phyloP scores from a whole-genome alignment of 495 filamentous ascomycete species.

The Aspergillus olivimuriae region DNA sequence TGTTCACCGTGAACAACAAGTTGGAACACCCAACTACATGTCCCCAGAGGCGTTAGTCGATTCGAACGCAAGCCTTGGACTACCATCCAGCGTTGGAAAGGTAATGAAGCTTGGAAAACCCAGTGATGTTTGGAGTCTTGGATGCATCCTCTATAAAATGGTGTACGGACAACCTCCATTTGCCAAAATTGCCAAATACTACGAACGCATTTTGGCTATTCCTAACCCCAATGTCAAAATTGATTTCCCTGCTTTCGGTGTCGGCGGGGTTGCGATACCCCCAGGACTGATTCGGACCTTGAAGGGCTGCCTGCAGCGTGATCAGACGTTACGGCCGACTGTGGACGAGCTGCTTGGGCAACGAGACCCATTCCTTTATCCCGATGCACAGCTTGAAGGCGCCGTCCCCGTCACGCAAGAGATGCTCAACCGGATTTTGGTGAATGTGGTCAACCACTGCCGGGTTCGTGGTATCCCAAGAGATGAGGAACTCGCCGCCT shows the following conservation, averaged over 20 bases:
- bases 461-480: conserved; percentile 58
- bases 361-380: conserved; percentile 76
- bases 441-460: conserved; percentile 70
- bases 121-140: conserved; percentile 91
- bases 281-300: conserved; percentile 64
- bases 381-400: conserved; percentile 55
- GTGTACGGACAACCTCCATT: conserved; percentile 90
- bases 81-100: conserved; percentile 55
- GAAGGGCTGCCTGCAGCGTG: conserved; percentile 71
- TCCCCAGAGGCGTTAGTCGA: conserved; percentile 89
- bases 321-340: conserved; percentile 70
- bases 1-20: conserved; percentile 89
- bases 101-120: conserved; percentile 95
- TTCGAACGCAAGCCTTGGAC: conserved; percentile 60
- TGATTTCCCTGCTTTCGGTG: conserved; percentile 68
- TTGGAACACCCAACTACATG: conserved; percentile 99
- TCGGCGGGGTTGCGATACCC: conserved; percentile 69
- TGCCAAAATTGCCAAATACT: conserved; percentile 80
- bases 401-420: conserved; percentile 70
- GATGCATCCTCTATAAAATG: conserved; percentile 97
- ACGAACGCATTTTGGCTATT: conserved; percentile 71
- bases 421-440: conserved; percentile 66
- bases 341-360: conserved; percentile 66
- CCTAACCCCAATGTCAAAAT: conserved; percentile 80
- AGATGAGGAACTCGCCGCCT: conserved; percentile 62